phyloP scores from a whole-genome alignment of 345 rosid genomes.

The Salix caprea region DNA sequence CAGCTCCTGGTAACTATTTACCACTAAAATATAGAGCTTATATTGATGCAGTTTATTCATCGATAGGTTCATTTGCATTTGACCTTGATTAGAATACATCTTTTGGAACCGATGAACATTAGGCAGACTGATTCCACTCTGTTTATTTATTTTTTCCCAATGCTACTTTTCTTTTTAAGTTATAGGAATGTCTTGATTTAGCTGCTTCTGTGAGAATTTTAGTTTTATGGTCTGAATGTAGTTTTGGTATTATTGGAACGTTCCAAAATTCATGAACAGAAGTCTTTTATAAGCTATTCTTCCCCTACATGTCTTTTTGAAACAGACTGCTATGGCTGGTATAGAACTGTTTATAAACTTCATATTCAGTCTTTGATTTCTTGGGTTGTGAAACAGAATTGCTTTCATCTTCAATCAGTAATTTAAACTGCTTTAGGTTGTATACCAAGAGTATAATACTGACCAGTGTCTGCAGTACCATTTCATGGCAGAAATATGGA shows the following conservation, averaged over 20 bases:
- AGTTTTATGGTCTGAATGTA: not conserved
- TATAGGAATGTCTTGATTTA: not conserved
- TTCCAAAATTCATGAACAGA: not conserved
- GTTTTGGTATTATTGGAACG: not conserved
- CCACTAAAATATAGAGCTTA: not conserved
- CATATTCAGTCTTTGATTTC: not conserved
- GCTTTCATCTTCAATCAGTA: not conserved
- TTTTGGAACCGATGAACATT: not conserved
- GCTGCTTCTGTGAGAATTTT: not conserved
- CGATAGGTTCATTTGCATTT: not conserved
- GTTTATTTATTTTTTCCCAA: not conserved
- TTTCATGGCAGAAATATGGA: not conserved
- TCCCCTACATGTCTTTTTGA: not conserved
- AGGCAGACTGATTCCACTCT: not conserved
- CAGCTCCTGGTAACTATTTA: not conserved
- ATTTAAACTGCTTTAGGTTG: not conserved
- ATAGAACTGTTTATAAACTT: not conserved
- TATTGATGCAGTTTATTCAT: not conserved
- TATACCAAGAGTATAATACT: not conserved
- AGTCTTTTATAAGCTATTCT: not conserved
- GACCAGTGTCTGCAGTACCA: not conserved
- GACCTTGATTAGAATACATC: not conserved
- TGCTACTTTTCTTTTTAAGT: not conserved
- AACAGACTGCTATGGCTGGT: not conserved
- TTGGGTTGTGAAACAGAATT: not conserved